phyloP scores from a whole-genome alignment of 495 filamentous ascomycete species.

The Penicillium canescens region DNA sequence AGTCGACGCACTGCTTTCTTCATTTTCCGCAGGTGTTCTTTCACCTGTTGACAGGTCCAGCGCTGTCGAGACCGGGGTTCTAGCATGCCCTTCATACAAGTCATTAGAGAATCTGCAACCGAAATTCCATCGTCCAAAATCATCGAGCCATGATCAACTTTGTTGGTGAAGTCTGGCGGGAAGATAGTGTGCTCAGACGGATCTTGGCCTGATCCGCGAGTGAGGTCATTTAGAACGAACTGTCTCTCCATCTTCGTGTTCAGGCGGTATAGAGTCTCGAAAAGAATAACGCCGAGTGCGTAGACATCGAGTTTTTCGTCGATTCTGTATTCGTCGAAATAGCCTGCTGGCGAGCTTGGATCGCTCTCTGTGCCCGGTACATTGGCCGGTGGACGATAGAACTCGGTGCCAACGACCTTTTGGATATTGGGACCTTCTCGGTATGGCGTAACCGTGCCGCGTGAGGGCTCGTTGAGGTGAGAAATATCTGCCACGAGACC shows the following conservation, averaged over 20 bases:
- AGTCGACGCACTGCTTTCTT: slow-evolving; percentile 23
- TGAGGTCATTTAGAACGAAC: slow-evolving; percentile 45
- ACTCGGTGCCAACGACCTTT: slow-evolving; percentile 47
- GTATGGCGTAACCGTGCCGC: slow-evolving; percentile 16
- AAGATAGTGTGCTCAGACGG: slow-evolving; percentile 19
- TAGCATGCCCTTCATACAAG: slow-evolving; percentile 50
- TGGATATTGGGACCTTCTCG: slow-evolving; percentile 24
- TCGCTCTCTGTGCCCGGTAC: not conserved
- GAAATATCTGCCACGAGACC: slow-evolving; percentile 56
- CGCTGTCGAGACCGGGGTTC: slow-evolving; percentile 37
- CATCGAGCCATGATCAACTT: slow-evolving; percentile 35
- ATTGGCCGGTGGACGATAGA: slow-evolving; percentile 42
- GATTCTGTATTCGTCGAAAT: slow-evolving; percentile 34
- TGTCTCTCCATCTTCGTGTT: slow-evolving; percentile 57
- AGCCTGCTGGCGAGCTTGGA: not conserved
- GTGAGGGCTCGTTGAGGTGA: slow-evolving; percentile 31
- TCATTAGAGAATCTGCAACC: slow-evolving; percentile 39
- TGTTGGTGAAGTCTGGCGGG: slow-evolving; percentile 38
- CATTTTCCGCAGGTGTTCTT: slow-evolving; percentile 25
- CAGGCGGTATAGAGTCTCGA: slow-evolving; percentile 52
- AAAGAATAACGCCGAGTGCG: slow-evolving; percentile 54
- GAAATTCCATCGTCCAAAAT: slow-evolving; percentile 27
- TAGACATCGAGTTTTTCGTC: slow-evolving; percentile 57
- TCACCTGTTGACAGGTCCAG: slow-evolving; percentile 40
- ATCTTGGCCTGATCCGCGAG: slow-evolving; percentile 24